phyloP scores from a whole-genome alignment of 345 rosid genomes.

The Citrus mangshanensis region DNA sequence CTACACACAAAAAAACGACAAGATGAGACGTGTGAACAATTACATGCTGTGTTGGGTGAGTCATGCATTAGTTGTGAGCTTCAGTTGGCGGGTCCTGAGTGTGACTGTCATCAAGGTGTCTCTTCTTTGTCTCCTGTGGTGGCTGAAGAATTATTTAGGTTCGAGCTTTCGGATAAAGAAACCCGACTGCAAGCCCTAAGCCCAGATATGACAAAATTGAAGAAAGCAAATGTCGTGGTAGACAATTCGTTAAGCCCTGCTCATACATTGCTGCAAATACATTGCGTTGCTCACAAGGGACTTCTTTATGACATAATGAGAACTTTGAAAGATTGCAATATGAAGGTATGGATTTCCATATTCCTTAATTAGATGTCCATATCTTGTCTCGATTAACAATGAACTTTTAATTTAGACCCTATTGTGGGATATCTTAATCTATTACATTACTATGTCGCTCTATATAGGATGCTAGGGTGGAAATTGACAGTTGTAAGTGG shows the following conservation, averaged over 20 bases:
- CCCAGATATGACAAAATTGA: slow-evolving; percentile 55
- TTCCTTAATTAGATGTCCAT: not conserved
- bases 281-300: slow-evolving; percentile 73
- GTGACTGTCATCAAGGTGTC: slow-evolving; percentile 46
- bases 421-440: not conserved
- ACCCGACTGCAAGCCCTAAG: slow-evolving; percentile 52
- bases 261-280: slow-evolving; percentile 72
- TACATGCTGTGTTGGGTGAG: slow-evolving; percentile 66
- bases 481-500: no score
- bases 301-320: slow-evolving; percentile 75
- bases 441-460: not conserved
- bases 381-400: not conserved
- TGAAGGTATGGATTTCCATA: slow-evolving; percentile 45
- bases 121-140: slow-evolving; percentile 55
- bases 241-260: slow-evolving; percentile 81
- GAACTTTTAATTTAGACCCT: not conserved
- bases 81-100: slow-evolving; percentile 64
- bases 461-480: not conserved
- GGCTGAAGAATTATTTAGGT: slow-evolving; percentile 54
- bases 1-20: slow-evolving; percentile 59
- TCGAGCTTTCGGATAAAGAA: slow-evolving; percentile 49
- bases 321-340: slow-evolving; percentile 75
- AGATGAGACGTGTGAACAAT: slow-evolving; percentile 53
- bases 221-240: slow-evolving; percentile 41
- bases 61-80: slow-evolving; percentile 80